phyloP scores from a whole-genome alignment of 768 basidiomycete genomes.

The Roridomyces roridus region DNA sequence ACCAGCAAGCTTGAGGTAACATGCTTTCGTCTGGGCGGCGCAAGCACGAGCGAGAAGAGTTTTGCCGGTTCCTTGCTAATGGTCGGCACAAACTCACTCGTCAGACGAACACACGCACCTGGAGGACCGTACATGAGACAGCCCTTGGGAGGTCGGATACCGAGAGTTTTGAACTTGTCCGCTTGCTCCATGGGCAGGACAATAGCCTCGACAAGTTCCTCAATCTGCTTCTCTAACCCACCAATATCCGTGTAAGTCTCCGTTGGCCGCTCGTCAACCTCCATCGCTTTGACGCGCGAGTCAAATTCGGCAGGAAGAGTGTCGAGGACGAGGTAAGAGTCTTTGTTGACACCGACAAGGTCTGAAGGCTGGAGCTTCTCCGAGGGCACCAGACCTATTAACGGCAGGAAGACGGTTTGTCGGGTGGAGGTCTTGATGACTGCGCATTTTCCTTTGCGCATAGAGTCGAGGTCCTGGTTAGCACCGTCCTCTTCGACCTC shows the following conservation, averaged over 20 bases:
- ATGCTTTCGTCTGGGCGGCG: constrained; percentile 97
- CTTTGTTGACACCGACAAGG: constrained; percentile 98
- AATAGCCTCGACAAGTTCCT: constrained; percentile 97
- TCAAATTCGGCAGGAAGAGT: constrained; percentile 97
- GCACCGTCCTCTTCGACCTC: constrained; percentile 95
- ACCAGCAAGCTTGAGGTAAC: constrained; percentile 96
- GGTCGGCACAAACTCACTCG: constrained; percentile 6
- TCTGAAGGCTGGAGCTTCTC: constrained; percentile 90
- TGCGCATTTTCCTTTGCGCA: constrained; percentile 96
- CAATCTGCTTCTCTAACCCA: constrained; percentile 98
- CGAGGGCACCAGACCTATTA: constrained; percentile 96
- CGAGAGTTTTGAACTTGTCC: constrained; percentile 98
- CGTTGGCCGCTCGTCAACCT: constrained; percentile 97
- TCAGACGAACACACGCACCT: constrained; percentile 53
- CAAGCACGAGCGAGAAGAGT: constrained; percentile 97
- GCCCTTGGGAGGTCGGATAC: constrained; percentile 97
- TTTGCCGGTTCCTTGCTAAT: constrained; percentile 81
- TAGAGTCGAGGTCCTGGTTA: constrained; percentile 94
- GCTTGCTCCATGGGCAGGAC: constrained; percentile 98
- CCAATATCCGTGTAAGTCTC: constrained; percentile 98
- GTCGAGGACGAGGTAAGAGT: constrained; percentile 96
- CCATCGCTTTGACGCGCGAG: constrained; percentile 99
- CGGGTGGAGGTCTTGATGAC: constrained; percentile 99
- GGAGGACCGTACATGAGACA: constrained; percentile 99
- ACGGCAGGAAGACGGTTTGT: constrained; percentile 97